Evolutionary conservation across 192 early-diverging fungal genomes (phyloP), one percentile per base, ranked within the genome.

Genomic region (Globomyces pollinis-pini): DNA sequence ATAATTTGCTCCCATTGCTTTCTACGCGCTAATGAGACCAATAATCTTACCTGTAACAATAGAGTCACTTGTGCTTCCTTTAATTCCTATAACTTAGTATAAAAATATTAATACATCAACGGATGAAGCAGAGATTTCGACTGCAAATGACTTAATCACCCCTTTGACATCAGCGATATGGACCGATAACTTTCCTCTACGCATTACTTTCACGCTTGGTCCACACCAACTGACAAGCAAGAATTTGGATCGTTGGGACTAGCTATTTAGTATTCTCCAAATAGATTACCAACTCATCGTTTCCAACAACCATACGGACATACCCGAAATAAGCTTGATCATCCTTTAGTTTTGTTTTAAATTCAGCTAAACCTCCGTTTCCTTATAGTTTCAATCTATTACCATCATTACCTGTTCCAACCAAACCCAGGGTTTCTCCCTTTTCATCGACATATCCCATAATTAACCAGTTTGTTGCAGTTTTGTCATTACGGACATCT

Each of bases 251-350:
- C 86, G 69, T 31, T 77, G 76, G 7, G 83, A 84, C 51, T 59
- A 30, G 30, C 30, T 36, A n/a, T n/a, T n/a, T n/a, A n/a, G n/a
- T n/a, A n/a, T n/a, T n/a, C n/a, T 36, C 63, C 24, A 13, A 29
- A 13, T 15, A 62, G 24, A 67, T 47, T 50, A 66, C 65, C 20
- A 72, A 60, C 62, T 73, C 70, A 50, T 79, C 83, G 63, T 87
- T 87, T 15, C 81, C 74, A 36, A 83, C 76, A 1, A 74, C 60
- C 29, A 83, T 71, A 9, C 89, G 75, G 39, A 92, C 67, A 57
- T 87, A 92, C 7, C 88, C 90, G 66, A 87, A 92, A 3, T 80
- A 85, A n/a, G 87, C 86, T 28, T 80, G 68, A 42, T 89, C 75
- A 24, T 61, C 63, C 38, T 83, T 75, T 24, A 91, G 65, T 23